Evolutionary conservation across 257 asterid genomes (phyloP), one percentile per base, ranked within the genome.

Genomic region (Nicotiana tabacum): DNA sequence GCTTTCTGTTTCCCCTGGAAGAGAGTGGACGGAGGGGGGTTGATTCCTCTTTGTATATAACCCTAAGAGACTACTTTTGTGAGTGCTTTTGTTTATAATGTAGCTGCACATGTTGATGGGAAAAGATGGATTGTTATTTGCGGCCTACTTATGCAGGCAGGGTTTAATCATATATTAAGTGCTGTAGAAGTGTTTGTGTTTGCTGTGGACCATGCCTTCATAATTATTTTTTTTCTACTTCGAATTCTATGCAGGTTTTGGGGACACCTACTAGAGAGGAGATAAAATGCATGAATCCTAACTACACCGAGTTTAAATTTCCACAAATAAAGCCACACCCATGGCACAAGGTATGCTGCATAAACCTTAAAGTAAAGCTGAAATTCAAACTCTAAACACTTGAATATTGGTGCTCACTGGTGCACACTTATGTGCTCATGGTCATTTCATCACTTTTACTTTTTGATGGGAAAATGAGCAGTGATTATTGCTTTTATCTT

Each of bases 191-290:
- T 66, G 21, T 2, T 61, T 2, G 24, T 24, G 46, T 46, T 24
- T 46, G 11, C 35, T 46, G 15, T 72, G 61, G 37, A 24, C 13
- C 13, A 72, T 46, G 17, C 79, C 61, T 46, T 9, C 48, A 46
- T 72, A 72, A 46, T 72, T 24, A 69, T 4, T 13, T 72, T 17
- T 48, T 15, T 65, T 85, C 80, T 76, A 82, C 72, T 87, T 84
- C 80, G 18, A 83, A 87, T 82, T 80, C 68, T 82, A 72, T 86
- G 37, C 90, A 95, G 99, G 98, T 95, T 88, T 87, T 95, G 92
- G 99, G 99, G 88, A 95, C 99, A 82, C 99, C 99, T 81, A 95
- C 99, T 39, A 90, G 99, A 82, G 99, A 95, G 87, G 99, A 95
- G 91, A 95, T 95, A 83, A 93, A 92, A 84, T 95, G 99, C 93